These are phyloP conservation scores for Lasiodiplodia gonubiensis DNA, from an alignment of 2,329 filamentous ascomycete species.

Conservation along the genomic window DNA sequence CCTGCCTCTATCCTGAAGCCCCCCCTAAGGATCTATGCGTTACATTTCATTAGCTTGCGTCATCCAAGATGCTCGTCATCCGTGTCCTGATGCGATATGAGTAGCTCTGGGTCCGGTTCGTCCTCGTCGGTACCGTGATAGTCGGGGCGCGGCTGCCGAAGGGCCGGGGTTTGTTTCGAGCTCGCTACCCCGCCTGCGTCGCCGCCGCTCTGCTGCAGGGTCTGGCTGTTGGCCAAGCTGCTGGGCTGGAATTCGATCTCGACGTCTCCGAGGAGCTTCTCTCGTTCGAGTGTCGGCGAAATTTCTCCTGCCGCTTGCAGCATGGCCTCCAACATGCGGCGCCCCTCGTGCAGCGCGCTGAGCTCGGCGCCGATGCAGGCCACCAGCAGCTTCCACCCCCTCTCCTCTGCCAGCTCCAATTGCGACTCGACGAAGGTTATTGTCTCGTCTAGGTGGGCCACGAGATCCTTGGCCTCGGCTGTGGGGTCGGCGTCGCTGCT, in stretches of 20 bases:
- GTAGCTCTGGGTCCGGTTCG: conserved; percentile 54
- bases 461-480: conserved; percentile 41
- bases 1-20: not conserved
- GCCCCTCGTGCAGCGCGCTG: conserved; percentile 68
- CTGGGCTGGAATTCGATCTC: conserved; percentile 27
- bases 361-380: conserved; percentile 77
- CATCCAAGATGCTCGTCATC: conserved; percentile 38
- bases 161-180: conserved; percentile 12
- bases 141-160: conserved; percentile 31
- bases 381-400: conserved; percentile 75
- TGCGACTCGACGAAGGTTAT: conserved; percentile 62
- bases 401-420: conserved; percentile 62
- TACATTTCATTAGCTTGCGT: conserved; percentile 26
- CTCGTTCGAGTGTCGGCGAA: conserved; percentile 30
- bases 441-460: conserved; percentile 63
- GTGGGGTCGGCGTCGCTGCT: conserved; percentile 36
- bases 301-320: conserved; percentile 36
- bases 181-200: conserved; percentile 11
- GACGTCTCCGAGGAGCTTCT: conserved; percentile 25
- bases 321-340: conserved; percentile 57
- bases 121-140: conserved; percentile 51
- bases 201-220: conserved; percentile 25
- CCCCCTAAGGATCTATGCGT: conserved; percentile 15
- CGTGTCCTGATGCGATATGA: conserved; percentile 55
- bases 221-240: conserved; percentile 27